These are phyloP conservation scores for Phytophthora ohioensis DNA, from an alignment of 352 stramenopile species.

Conservation along the genomic window DNA sequence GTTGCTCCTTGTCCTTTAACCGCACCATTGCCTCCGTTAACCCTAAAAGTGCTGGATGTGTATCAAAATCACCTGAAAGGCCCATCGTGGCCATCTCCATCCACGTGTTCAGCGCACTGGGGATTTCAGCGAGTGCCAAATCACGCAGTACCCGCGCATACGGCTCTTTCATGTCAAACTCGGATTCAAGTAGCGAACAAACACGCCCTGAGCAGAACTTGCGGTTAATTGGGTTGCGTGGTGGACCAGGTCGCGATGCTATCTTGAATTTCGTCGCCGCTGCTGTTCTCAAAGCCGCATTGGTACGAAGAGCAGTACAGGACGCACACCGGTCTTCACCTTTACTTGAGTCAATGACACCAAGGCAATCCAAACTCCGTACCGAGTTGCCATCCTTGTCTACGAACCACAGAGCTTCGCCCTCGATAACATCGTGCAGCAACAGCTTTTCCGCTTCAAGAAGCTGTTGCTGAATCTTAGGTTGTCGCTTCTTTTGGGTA, in stretches of 20 bases:
- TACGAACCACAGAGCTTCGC: conserved; percentile 80
- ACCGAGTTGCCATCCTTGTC: conserved; percentile 80
- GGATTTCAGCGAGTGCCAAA: conserved; percentile 61
- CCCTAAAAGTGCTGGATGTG: conserved; percentile 68
- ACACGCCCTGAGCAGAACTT: conserved; percentile 66
- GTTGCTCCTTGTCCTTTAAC: conserved; percentile 81
- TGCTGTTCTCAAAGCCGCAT: conserved; percentile 58
- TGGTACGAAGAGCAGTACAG: conserved; percentile 61
- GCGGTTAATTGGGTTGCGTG: conserved; percentile 62
- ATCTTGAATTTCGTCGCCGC: conserved; percentile 51
- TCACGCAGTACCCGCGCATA: conserved; percentile 60
- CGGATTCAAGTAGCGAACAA: conserved; percentile 59
- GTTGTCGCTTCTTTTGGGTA: conserved; percentile 28
- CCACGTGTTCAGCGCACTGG: conserved; percentile 61
- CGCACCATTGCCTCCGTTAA: conserved; percentile 75
- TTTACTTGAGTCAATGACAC: conserved; percentile 52
- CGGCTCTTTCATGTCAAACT: conserved; percentile 68
- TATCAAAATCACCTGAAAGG: conserved; percentile 66
- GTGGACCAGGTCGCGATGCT: conserved; percentile 33
- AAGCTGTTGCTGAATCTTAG: conserved; percentile 44
- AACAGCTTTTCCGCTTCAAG: conserved; percentile 66
- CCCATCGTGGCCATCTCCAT: conserved; percentile 77
- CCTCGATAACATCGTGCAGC: conserved; percentile 79
- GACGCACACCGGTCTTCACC: conserved; percentile 50
- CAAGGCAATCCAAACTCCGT: conserved; percentile 74